Conservation (phyloP, 2,329 filamentous ascomycete species). For the Elsinoe australis region DNA sequence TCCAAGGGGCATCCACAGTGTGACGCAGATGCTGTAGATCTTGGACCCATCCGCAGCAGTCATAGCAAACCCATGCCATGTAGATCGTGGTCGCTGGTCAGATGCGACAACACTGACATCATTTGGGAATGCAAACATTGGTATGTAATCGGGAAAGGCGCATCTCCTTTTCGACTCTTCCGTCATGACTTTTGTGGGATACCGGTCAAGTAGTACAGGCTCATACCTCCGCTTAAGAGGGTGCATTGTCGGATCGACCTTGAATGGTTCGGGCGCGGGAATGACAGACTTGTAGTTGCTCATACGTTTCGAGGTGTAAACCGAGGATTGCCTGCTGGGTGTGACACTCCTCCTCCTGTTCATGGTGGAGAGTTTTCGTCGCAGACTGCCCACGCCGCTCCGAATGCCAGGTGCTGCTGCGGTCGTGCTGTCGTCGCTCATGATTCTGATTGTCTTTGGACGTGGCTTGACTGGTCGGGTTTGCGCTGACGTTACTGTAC, state of each 20-base stretch:
- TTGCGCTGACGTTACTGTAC: constrained; percentile 58
- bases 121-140: constrained; percentile 98
- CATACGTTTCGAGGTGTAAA: constrained; percentile 75
- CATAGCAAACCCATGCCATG: constrained; percentile 99
- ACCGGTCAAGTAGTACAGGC: constrained; percentile 89
- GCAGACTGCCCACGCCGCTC: constrained; percentile 71
- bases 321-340: constrained; percentile 56
- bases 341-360: constrained; percentile 56
- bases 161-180: constrained; percentile 76
- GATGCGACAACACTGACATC: constrained; percentile 95
- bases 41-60: constrained; percentile 87
- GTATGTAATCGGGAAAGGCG: constrained; percentile 91
- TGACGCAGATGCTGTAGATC: constrained; percentile 83
- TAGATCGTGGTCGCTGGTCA: constrained; percentile 87
- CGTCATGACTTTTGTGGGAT: constrained; percentile 72
- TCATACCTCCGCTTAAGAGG: constrained; percentile 90
- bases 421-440: constrained; percentile 50
- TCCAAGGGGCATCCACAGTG: constrained; percentile 85
- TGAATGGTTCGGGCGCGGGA: constrained; percentile 81
- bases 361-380: constrained; percentile 92
- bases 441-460: constrained; percentile 73
- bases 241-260: constrained; percentile 87
- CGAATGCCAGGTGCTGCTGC: constrained; percentile 39
- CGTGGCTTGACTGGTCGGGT: constrained; percentile 54
- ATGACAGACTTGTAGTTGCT: constrained; percentile 99